Conservation (phyloP, 805 yeast genomes). For the Candida dendrica region DNA sequence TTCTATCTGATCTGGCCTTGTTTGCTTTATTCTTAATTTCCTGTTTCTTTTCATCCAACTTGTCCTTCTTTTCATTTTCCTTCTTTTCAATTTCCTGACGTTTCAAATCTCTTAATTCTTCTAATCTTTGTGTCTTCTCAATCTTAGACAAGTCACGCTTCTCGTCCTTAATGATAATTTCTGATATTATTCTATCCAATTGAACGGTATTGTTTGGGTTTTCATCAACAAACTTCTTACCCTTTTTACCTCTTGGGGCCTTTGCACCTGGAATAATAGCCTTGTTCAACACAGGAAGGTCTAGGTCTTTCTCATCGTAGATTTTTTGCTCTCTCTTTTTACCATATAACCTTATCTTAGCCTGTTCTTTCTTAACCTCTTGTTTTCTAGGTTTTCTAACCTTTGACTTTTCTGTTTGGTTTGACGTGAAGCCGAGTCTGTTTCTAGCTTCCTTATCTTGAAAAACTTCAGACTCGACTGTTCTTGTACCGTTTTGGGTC, state of each 20-base stretch:
- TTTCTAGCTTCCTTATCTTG: slow-evolving; percentile 66
- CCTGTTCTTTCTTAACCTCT: slow-evolving; percentile 59
- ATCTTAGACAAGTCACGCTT: slow-evolving; percentile 77
- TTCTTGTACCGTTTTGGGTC: slow-evolving; percentile 45
- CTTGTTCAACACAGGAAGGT: slow-evolving; percentile 72
- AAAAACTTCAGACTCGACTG: slow-evolving; percentile 58
- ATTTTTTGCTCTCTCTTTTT: slow-evolving; percentile 35
- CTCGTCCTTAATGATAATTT: slow-evolving; percentile 79
- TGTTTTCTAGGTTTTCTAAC: slow-evolving; percentile 41
- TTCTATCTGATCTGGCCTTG: slow-evolving; percentile 60
- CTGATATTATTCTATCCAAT: slow-evolving; percentile 63
- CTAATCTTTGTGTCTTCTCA: slow-evolving; percentile 83
- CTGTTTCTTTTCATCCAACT: slow-evolving; percentile 67
- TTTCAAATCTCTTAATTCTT: slow-evolving; percentile 82
- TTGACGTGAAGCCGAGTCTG: slow-evolving; percentile 36
- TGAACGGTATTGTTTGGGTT: slow-evolving; percentile 44
- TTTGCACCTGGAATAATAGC: slow-evolving; percentile 83
- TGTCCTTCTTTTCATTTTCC: slow-evolving; percentile 61
- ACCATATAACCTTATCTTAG: slow-evolving; percentile 61
- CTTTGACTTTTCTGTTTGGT: slow-evolving; percentile 45
- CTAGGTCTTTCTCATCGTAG: slow-evolving; percentile 72
- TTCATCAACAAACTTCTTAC: slow-evolving; percentile 71
- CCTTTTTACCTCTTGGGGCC: slow-evolving; percentile 76
- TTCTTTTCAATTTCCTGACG: slow-evolving; percentile 81
- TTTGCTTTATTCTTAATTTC: slow-evolving; percentile 71